Evolutionary conservation across 768 basidiomycete genomes (phyloP), one percentile per base, ranked within the genome.

Genomic region (Bullera alba): DNA sequence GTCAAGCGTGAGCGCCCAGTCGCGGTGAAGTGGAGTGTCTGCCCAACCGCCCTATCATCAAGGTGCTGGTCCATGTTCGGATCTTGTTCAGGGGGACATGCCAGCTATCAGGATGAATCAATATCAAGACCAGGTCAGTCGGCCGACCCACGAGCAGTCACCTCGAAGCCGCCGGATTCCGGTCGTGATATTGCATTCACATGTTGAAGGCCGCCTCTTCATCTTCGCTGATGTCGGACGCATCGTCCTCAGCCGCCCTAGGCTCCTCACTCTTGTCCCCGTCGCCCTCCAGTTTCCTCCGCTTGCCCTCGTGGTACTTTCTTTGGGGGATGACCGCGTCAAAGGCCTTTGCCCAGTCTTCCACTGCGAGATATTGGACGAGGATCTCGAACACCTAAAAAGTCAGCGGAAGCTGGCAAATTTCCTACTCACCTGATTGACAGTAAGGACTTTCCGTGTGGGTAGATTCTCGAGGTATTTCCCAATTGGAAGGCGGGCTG

Each of bases 401-500:
- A 39, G 12, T 23, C 21, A 29, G 15, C 35, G 42, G 19, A 42
- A 26, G 44, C 17, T 46, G 37, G 45, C 42, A 49, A 37, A 23
- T 26, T 19, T 17, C 3, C 39, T 44, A 64, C 71, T 39, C 36
- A 80, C 81, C 74, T 96, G 95, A 72, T 99, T 97, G 47, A 99
- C 91, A 1, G 95, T 99, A 56, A 99, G 77, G 27, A 99, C 90
- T 65, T 96, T 97, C 54, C 95, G 83, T 8, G 92, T 91, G 27
- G 84, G 79, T 50, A 99, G 76, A 42, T 84, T 79, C 37, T 84
- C 78, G 29, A 97, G 76, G 70, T 87, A 95, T 48, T 83, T 84
- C n/a, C 90, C 87, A 48, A 99, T 97, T 2, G 95, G 95, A 48
- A 99, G 80, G 43, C 87, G 83, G 3, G 91, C 95, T 34, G 89